phyloP scores from a whole-genome alignment of 2,329 filamentous ascomycete species.

The Mycosphaerella sp. region DNA sequence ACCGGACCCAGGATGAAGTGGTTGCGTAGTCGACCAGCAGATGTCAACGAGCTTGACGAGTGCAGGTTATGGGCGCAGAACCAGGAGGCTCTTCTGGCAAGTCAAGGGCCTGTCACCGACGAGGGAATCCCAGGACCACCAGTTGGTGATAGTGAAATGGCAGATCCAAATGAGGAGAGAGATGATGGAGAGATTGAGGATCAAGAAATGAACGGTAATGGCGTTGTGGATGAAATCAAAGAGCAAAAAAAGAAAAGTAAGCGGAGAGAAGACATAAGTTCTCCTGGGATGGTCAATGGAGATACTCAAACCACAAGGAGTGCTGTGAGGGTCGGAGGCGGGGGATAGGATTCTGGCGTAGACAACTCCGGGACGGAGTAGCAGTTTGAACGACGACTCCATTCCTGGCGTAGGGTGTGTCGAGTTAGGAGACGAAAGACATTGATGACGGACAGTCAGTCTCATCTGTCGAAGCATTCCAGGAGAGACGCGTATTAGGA shows the following conservation, averaged over 20 bases:
- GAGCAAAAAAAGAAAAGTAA: constrained; percentile 17
- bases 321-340: constrained; percentile 3
- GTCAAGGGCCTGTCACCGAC: constrained; percentile 3
- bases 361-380: not conserved
- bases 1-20: constrained; percentile 96
- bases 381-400: not conserved
- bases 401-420: not conserved
- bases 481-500: too few relatives aligned
- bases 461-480: too few relatives aligned
- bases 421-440: too few relatives aligned
- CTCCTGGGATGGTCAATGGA: constrained; percentile 17
- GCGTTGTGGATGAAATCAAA: constrained; percentile 13
- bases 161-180: constrained; percentile 26
- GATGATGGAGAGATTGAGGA: constrained; percentile 30
- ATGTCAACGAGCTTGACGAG: constrained; percentile 82
- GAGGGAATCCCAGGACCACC: constrained; percentile 14
- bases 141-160: constrained; percentile 30
- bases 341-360: not conserved
- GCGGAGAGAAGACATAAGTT: constrained; percentile 8
- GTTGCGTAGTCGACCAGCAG: constrained; percentile 75
- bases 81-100: constrained; percentile 19
- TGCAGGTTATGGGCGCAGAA: constrained; percentile 36
- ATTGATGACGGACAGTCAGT: too few relatives aligned
- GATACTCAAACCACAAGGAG: constrained; percentile 10
- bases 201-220: constrained; percentile 27